Base-by-base conservation (phyloP, 768 basidiomycete genomes). In the Amanita molliuscula region DNA sequence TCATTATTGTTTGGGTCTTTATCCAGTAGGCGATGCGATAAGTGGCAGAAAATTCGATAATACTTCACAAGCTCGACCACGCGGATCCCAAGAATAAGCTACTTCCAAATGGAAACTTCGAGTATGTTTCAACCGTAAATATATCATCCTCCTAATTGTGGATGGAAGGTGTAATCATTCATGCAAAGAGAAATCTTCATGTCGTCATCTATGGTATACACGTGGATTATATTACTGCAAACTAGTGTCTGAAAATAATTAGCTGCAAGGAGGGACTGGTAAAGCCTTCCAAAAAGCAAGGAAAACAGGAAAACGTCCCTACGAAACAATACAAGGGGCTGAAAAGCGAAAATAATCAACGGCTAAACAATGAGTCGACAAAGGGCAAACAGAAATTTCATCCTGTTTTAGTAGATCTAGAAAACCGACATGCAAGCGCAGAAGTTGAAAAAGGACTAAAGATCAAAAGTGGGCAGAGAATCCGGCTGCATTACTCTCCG, bases 181-280 rank as follows among this genome's bases (percentile, higher is more conserved):
- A 18, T 92, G 89, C 72, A 87, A 84, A 61, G 79, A 88, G 58
- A 91, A 89, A 63, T 65, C 68, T 3, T 72, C 68, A 37, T 92
- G 89, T 59, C 76, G 82, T 21, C 89, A 92, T 67, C 61, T 81
- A 31, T 91, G 89, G 89, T 88, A 55, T 54, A 69, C 53, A 26
- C 45, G 25, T 11, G 25, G 46, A 11, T 55, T 54, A 35, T 37
- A 41, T 35, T 40, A 21, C 25, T 15, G 20, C 16, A 38, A 7
- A 2, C 34, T 47, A 47, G 34, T 56, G 59, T 50, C 29, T 44
- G 13, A 5, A 13, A 44, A 13, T 55, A 16, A n/a, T 6, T 34
- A 92, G 88, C 60, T 90, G 88, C 57, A 76, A 80, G 33, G 82
- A 89, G 20, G 88, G 88, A 1, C 57, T 84, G 10, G 55, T 20